These are phyloP conservation scores for Dichomitus squalens DNA, from an alignment of 1,284 basidiomycete genomes.

Conservation along the genomic window DNA sequence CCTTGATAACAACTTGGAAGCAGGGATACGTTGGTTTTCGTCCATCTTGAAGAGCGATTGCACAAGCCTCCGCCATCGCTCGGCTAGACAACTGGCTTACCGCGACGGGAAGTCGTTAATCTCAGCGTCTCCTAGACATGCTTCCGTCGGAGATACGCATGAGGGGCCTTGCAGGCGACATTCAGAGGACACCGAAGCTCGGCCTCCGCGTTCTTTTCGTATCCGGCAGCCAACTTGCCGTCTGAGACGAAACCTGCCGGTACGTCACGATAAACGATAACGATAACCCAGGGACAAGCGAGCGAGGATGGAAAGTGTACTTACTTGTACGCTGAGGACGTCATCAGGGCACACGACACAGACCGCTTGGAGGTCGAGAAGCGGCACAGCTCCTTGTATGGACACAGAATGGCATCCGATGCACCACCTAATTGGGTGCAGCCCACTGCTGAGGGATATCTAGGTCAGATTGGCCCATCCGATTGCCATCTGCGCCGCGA, in stretches of 20 bases:
- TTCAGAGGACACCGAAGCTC: background rate
- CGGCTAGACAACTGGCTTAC: background rate
- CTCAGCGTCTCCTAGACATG: background rate
- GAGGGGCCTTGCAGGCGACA: background rate
- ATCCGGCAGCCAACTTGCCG: background rate
- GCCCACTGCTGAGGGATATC: background rate
- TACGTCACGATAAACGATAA: background rate
- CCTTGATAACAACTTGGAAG: background rate
- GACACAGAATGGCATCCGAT: background rate
- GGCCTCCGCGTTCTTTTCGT: background rate
- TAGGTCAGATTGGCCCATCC: background rate
- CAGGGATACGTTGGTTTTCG: background rate
- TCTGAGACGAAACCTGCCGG: background rate
- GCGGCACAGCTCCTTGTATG: background rate
- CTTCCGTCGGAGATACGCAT: background rate
- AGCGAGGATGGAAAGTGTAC: background rate
- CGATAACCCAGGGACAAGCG: background rate
- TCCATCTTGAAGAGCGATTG: background rate
- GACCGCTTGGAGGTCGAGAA: no score
- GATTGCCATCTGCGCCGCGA: background rate
- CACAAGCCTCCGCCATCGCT: background rate
- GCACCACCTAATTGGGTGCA: background rate
- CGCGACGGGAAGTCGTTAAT: background rate
- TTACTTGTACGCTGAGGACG: background rate
- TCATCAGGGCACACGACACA: background rate